These are phyloP conservation scores for Scenedesmus sp. DNA, from an alignment of 163 green algal species.

Conservation along the genomic window DNA sequence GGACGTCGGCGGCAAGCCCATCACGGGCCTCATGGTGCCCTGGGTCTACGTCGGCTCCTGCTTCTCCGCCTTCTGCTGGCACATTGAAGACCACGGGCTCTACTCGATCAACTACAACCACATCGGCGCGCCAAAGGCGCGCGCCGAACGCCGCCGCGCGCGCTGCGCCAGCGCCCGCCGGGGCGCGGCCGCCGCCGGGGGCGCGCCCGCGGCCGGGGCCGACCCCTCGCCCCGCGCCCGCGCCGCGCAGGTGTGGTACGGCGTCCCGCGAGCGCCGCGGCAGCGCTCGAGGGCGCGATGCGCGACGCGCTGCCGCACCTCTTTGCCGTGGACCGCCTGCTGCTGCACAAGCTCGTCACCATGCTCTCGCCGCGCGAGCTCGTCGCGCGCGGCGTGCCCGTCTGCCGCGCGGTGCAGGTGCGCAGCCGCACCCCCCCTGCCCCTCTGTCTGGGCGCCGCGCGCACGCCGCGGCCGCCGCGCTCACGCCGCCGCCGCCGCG, in stretches of 20 bases:
- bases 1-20: slow-evolving; percentile 47
- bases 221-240: too few relatives aligned
- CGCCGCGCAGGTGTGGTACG: slow-evolving; percentile 27
- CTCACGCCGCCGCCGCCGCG: too few relatives aligned
- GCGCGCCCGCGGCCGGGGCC: too few relatives aligned
- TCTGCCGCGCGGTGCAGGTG: slow-evolving; percentile 76
- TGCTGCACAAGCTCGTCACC: slow-evolving; percentile 83
- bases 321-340: slow-evolving; percentile 65
- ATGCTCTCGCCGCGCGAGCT: slow-evolving; percentile 84
- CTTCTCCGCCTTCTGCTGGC: slow-evolving; percentile 84
- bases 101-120: slow-evolving; percentile 88
- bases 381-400: slow-evolving; percentile 78
- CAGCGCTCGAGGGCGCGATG: slow-evolving; percentile 81
- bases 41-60: slow-evolving; percentile 87
- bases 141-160: slow-evolving; percentile 11
- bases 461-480: too few relatives aligned
- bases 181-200: too few relatives aligned
- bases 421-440: too few relatives aligned
- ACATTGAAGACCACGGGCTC: slow-evolving; percentile 86
- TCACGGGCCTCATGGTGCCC: slow-evolving; percentile 81
- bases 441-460: too few relatives aligned
- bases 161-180: too few relatives aligned
- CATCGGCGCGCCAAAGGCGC: slow-evolving; percentile 80
- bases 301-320: slow-evolving; percentile 87
- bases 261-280: slow-evolving; percentile 74